Evolutionary conservation across 345 rosid genomes (phyloP), one percentile per base, ranked within the genome.

Genomic region (Populus nigra): DNA sequence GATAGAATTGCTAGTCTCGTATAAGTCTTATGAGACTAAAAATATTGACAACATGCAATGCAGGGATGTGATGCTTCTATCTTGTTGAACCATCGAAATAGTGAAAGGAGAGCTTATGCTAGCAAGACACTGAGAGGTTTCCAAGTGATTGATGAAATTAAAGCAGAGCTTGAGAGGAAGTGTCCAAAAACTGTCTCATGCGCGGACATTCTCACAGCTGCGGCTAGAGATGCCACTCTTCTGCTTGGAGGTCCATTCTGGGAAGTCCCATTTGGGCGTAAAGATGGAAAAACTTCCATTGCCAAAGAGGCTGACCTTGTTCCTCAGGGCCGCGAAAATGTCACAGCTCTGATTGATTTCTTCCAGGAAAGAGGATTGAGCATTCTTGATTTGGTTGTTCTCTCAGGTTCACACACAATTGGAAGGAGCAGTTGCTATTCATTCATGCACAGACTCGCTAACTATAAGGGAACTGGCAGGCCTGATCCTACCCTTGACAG

Each of bases 341-440:
- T 72, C 25, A 76, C 79, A 0, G 8, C 66, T 12, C 66, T 80
- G 73, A 75, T 80, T 17, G 35, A 72, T 33, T 27, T 76, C 41
- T 80, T 80, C 62, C 49, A 41, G 22, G 66, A 68, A 39, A 65
- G 22, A 39, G 83, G 83, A 12, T 41, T 76, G 62, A 76, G 16
- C 69, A 22, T 80, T 22, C 76, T 80, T 2, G 83, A 76, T 61
- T 12, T 80, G 76, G 83, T 80, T 22, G 75, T 72, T 27, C 76
- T 80, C 5, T 76, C 79, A n/a, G 85, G 87, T 20, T 38, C 87
- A 1, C 88, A 86, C 65, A 86, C 88, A 7, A 81, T 86, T 25
- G 88, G 88, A 0, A 81, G 87, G 49, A 77, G 73, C 66, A 77
- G 67, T 22, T 86, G 88, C 78, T 15, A 49, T n/a, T 50, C 83